Conservation (phyloP, 495 filamentous ascomycete species). For the Hypoxylon cercidicola region DNA sequence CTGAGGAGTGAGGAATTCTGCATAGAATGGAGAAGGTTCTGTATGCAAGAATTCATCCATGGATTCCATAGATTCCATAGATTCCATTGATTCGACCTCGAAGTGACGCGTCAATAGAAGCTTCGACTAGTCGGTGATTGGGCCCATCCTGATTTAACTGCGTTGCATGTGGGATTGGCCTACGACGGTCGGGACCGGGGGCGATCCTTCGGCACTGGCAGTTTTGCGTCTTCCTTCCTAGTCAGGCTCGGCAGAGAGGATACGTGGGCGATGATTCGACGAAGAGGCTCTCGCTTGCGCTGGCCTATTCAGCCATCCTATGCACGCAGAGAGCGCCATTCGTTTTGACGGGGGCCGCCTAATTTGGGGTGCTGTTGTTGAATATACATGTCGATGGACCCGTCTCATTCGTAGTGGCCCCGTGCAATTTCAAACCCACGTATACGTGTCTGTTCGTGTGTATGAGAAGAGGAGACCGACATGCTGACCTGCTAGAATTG, state of each 20-base stretch:
- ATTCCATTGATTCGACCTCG: conserved; percentile 13
- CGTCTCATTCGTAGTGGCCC: conserved; percentile 28
- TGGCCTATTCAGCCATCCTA: conserved; percentile 33
- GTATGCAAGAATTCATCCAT: conserved; percentile 36
- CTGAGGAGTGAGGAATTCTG: conserved; percentile 20
- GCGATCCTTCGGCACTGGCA: conserved; percentile 36
- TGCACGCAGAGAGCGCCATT: conserved; percentile 29
- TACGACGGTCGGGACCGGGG: conserved; percentile 25
- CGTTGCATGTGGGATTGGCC: conserved; percentile 33
- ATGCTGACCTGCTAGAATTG: conserved; percentile 38
- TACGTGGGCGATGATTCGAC: conserved; percentile 39
- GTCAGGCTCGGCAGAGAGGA: conserved; percentile 39
- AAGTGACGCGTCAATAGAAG: conserved; percentile 43
- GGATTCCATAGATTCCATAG: too few species aligned
- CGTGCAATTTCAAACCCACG: conserved; percentile 16
- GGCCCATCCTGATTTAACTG: conserved; percentile 32
- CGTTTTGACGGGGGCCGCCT: conserved; percentile 20
- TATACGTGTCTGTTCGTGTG: conserved; percentile 32
- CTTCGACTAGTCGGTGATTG: conserved; percentile 28
- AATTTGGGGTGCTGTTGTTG: conserved; percentile 37
- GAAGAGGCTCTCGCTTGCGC: conserved; percentile 19
- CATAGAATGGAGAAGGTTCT: conserved; percentile 20
- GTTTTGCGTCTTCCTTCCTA: conserved; percentile 36
- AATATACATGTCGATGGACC: conserved; percentile 32
- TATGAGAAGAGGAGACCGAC: conserved; percentile 16